Base-by-base conservation (phyloP, 331 rosid species). In the Pyracantha coccinea region DNA sequence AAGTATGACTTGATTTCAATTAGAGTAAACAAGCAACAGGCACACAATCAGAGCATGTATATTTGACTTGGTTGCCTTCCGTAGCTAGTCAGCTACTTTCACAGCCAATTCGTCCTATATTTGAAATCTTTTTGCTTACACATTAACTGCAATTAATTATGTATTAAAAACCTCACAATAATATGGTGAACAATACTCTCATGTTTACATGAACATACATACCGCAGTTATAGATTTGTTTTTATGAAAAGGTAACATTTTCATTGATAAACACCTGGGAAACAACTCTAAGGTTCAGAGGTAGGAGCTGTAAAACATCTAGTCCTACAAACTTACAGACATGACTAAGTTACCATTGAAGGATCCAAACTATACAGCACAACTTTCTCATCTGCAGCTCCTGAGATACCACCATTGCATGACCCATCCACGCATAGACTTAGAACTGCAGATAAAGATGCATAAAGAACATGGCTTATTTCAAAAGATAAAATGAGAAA, bases 311-410 rank as follows among this genome's bases (percentile, higher is more conserved):
- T 38, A 52, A 69, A 11, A 47, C 28, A 27, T 25, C 25, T 53
- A 32, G 65, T 32, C 31, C 10, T 32, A 71, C 29, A 21, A 54
- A 55, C 66, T 71, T 21, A 13, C 50, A 33, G 54, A 55, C 54
- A 72, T 57, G 38, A 2, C 23, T 27, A 59, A 61, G 72, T 83
- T 92, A 94, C 97, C 97, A 38, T 78, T 79, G 97, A 82, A 80
- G 90, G 89, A 80, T 94, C 97, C 96, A 94, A 78, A 83, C 87
- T 77, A 77, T 76, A 89, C 88, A 86, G 81, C 80, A 90, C 77
- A 81, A 89, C 74, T 83, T 88, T 94, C 83, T 92, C 88, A 83
- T 92, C 97, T 31, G 97, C 97, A 64, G 93, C 89, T 87, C 97
- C 99, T 0, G 93, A 90, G 84, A 94, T 78, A 38, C 97, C 97